phyloP scores from a whole-genome alignment of 1,139 yeast species.

The Casaregolazyma lundiana region DNA sequence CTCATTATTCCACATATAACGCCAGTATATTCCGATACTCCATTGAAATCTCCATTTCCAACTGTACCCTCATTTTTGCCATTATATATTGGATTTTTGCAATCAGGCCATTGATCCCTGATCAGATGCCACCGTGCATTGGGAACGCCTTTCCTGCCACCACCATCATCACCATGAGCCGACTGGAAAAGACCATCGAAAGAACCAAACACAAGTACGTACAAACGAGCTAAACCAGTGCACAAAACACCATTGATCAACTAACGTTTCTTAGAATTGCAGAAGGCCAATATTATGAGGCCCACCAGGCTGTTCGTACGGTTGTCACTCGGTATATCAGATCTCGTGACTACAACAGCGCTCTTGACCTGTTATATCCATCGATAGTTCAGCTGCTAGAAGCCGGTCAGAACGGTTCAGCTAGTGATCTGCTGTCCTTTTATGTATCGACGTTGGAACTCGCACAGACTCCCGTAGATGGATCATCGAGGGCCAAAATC shows the following conservation, averaged over 20 bases:
- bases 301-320: slow-evolving; percentile 89
- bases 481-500: slow-evolving; percentile 30
- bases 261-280: slow-evolving; percentile 44
- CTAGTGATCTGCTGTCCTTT: slow-evolving; percentile 72
- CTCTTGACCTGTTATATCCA: slow-evolving; percentile 65
- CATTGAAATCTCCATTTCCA: too few relatives aligned
- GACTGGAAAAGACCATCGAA: slow-evolving; percentile 17
- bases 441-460: slow-evolving; percentile 62
- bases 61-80: too few relatives aligned
- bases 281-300: slow-evolving; percentile 81
- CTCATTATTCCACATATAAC: too few relatives aligned
- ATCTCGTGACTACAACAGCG: slow-evolving; percentile 60
- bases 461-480: slow-evolving; percentile 42
- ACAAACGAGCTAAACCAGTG: not conserved
- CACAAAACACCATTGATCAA: not conserved
- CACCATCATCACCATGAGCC: slow-evolving; percentile 1
- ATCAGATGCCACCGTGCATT: not conserved
- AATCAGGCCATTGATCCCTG: too few relatives aligned
- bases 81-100: too few relatives aligned
- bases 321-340: slow-evolving; percentile 80
- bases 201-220: slow-evolving; percentile 32
- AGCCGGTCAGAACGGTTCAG: slow-evolving; percentile 72
- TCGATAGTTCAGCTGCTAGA: slow-evolving; percentile 65
- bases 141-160: not conserved
- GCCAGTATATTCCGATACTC: too few relatives aligned